These are phyloP conservation scores for Paraphaeosphaeria minitans DNA, from an alignment of 2,329 filamentous ascomycete species.

Conservation along the genomic window DNA sequence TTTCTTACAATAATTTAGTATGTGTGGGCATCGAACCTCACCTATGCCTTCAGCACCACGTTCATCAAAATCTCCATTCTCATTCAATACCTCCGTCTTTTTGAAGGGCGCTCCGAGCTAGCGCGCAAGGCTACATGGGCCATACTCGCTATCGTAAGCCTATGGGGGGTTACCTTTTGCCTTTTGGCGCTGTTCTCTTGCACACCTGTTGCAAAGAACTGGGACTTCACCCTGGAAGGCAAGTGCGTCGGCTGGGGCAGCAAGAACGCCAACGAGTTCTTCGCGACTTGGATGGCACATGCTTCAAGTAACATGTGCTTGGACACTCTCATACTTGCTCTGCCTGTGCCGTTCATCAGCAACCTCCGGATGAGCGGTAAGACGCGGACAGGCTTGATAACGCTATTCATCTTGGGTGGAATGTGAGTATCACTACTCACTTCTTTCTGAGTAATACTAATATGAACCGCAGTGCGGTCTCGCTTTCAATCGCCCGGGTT, in stretches of 20 bases:
- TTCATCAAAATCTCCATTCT: conserved; percentile 47
- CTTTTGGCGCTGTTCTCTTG: conserved; percentile 40
- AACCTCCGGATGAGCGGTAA: conserved; percentile 37
- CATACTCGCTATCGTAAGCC: conserved; percentile 27
- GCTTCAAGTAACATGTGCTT: conserved; percentile 39
- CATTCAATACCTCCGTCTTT: conserved; percentile 45
- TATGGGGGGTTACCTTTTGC: conserved; percentile 41
- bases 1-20: conserved; percentile 22
- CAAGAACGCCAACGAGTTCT: conserved; percentile 35
- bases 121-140: conserved; percentile 25
- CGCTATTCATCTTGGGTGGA: conserved; percentile 39
- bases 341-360: conserved; percentile 42
- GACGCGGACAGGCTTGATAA: conserved; percentile 34
- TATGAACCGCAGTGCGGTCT: conserved; percentile 31
- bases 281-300: conserved; percentile 36
- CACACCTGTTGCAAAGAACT: conserved; percentile 37
- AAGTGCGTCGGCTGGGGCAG: conserved; percentile 45
- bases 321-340: conserved; percentile 36
- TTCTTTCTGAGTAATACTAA: not conserved
- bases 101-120: conserved; percentile 28
- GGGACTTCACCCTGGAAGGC: conserved; percentile 27
- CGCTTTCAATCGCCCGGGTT: conserved; percentile 37
- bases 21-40: conserved; percentile 37
- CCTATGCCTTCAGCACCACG: conserved; percentile 38
- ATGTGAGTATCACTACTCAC: conserved; percentile 33